Evolutionary conservation across 148 eudicot species (phyloP), one percentile per base, ranked within the genome.

Genomic region (Spergularia bocconei): DNA sequence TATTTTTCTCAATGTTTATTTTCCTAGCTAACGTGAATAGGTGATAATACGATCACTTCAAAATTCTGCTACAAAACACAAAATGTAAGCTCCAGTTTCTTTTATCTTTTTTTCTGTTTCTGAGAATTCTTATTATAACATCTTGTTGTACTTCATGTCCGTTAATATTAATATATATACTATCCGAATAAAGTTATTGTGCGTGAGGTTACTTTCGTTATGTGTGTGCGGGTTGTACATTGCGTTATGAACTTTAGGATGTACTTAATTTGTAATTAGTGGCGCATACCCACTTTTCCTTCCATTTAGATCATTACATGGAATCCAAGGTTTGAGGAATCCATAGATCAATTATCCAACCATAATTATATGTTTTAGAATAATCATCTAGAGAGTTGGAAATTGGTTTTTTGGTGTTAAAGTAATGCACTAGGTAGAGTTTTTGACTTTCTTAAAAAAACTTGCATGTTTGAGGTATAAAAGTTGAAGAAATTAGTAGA

Each of bases 261-360:
- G 36, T 29, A 29, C 36, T 29, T 29, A 29, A 29, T 29, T 29
- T 29, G 36, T 29, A 29, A 29, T 29, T 29, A 29, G 36, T 29
- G 36, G 2, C 36, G 36, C 2, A 66, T 66, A 13, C 20, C 23
- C 51, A 66, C 67, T 38, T 73, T 41, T 20, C 47, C 21, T 5
- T 44, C 36, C 2, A 29, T 29, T 2, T 29, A 29, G 36, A 29
- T 8, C 54, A 2, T 29, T 51, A 10, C 17, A 47, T 36, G 39
- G 67, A 38, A 62, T 62, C 67, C 48, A 63, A 63, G 4, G 13
- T 63, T 38, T 36, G 63, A 59, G 36, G 71, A 68, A 68, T 48
- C 16, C 56, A 50, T 19, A 54, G 72, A 41, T 13, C 58, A 50
- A 14, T 21, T 21, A 36, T 50, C 52, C 19, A 69, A 13, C 44